Evolutionary conservation across 1,284 basidiomycete genomes (phyloP).

Genomic region (Coniferiporia weirii): DNA sequence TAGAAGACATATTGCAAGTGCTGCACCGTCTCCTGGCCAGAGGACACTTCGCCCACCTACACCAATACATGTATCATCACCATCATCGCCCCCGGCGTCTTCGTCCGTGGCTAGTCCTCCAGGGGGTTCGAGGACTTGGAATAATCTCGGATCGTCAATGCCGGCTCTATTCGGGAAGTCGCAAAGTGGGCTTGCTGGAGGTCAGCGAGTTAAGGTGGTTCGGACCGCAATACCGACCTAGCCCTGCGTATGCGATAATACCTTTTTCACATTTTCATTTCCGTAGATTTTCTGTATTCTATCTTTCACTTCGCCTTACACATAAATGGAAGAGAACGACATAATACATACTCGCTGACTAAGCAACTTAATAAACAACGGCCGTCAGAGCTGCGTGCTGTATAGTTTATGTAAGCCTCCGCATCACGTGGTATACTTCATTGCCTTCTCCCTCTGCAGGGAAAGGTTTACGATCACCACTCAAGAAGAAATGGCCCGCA

Average conservation of each 20-base stretch:
- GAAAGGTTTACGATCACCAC: constrained; percentile 41
- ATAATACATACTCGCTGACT: background rate
- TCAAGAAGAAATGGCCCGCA: constrained; percentile 66
- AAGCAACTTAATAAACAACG: background rate
- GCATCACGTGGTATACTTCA: background rate
- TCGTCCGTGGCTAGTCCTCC: constrained; percentile 14
- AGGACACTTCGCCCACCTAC: constrained; percentile 16
- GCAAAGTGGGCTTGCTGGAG: background rate
- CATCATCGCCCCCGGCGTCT: constrained; percentile 15
- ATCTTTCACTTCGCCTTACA: background rate
- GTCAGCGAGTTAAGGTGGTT: constrained; percentile 8
- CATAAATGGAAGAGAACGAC: background rate
- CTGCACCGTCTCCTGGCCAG: constrained; percentile 4
- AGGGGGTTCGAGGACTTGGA: background rate
- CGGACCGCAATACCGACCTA: constrained; percentile 7
- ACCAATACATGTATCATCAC: constrained; percentile 14
- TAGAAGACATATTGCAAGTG: constrained; percentile 3
- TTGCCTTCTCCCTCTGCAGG: background rate
- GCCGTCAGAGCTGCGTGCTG: background rate
- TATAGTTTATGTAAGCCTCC: background rate
- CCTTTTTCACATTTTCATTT: constrained; percentile 5
- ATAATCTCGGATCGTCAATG: background rate
- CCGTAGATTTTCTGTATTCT: background rate
- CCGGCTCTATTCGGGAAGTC: constrained; percentile 1
- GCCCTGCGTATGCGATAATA: background rate